phyloP scores from a whole-genome alignment of 2,329 filamentous ascomycete genomes.

The Trichoderma harzianum region DNA sequence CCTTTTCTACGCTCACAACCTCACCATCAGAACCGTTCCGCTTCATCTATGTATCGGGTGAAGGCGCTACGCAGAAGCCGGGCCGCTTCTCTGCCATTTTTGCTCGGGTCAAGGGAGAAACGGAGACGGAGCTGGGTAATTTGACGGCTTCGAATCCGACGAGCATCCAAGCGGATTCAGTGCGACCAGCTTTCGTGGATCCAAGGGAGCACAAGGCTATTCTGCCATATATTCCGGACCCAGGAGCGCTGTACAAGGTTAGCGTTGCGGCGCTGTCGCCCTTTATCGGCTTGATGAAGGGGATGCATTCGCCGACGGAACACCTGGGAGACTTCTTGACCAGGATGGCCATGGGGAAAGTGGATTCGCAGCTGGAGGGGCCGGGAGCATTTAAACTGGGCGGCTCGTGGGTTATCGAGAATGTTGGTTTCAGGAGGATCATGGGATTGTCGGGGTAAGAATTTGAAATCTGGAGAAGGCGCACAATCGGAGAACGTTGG shows the following conservation, averaged over 20 bases:
- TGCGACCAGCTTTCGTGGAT: constrained; percentile 62
- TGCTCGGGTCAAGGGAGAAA: constrained; percentile 63
- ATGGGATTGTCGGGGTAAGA: constrained; percentile 28
- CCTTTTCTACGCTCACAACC: constrained; percentile 47
- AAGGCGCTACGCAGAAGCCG: constrained; percentile 57
- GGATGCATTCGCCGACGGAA: constrained; percentile 40
- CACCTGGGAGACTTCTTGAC: constrained; percentile 43
- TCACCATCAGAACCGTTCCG: constrained; percentile 52
- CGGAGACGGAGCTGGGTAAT: constrained; percentile 57
- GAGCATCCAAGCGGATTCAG: constrained; percentile 50
- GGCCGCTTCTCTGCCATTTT: constrained; percentile 55
- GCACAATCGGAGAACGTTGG: background rate
- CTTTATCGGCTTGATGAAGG: constrained; percentile 23
- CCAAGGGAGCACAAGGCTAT: constrained; percentile 38
- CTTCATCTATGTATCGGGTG: constrained; percentile 69
- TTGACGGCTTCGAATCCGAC: constrained; percentile 43
- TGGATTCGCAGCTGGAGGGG: constrained; percentile 27
- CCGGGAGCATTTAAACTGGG: constrained; percentile 34
- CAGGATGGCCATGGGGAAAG: constrained; percentile 43
- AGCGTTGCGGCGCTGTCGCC: constrained; percentile 25
- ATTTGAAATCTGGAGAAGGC: background rate
- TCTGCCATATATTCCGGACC: constrained; percentile 39
- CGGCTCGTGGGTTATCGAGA: constrained; percentile 35
- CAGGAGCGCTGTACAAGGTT: constrained; percentile 21
- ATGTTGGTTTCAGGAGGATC: constrained; percentile 34